Evolutionary conservation across 306 rosid species (phyloP), one percentile per base, ranked within the genome.

Genomic region (Rosa persica): DNA sequence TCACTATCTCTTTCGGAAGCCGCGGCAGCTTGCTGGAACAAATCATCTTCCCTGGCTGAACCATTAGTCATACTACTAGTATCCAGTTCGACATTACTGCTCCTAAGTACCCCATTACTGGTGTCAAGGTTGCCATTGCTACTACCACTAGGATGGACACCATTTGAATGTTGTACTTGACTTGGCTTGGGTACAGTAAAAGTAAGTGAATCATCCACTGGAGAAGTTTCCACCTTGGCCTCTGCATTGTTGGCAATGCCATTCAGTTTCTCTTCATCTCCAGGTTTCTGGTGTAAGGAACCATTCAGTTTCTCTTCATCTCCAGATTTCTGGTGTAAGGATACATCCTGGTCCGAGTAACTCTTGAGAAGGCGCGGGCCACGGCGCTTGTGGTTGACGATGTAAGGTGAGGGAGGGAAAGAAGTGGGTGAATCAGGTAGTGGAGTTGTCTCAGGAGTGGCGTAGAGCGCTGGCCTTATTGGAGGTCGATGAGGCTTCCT

Each of bases 361-460:
- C 96, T 93, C 89, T 96, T 93, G 68, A 81, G 78, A 47, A 93
- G 98, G 23, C 97, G 88, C 23, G 98, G 94, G 40, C 99, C 98
- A 58, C 99, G 97, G 8, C 98, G 91, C 86, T 96, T 96, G 77
- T 96, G 99, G 85, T 96, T 91, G 82, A 96, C 74, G 36, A 96
- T 87, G 87, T 96, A 96, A 0, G 99, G 99, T 6, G 98, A 93
- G 67, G 99, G 98, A 36, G 98, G 83, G 79, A 91, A 96, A 0
- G 96, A 90, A 43, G 98, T 85, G 60, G 98, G 98, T 0, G 90
- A 85, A 85, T 89, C 99, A 0, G 96, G 97, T 67, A 96, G 90
- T 3, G 97, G 92, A 6, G 90, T 91, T 74, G 92, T 86, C 83
- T 83, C 94, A 38, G 99, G 99, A 65, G 98, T 96, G 68, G 94